Evolutionary conservation across 1,284 basidiomycete species (phyloP).

Genomic region (Ceratorhiza oryzae-sativae): DNA sequence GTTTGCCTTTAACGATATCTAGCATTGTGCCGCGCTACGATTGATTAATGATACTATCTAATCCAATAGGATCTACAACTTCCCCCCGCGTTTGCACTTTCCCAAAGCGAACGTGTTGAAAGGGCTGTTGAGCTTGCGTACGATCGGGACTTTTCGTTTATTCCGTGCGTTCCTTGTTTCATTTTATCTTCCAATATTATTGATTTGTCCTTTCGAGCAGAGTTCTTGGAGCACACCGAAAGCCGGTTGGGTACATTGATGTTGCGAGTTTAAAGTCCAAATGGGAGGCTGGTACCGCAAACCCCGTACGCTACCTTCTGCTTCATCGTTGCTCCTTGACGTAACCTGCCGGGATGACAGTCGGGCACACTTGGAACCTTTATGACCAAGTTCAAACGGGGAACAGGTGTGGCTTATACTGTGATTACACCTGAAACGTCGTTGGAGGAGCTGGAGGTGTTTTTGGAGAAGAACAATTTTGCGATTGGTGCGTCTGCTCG

Average conservation of each 20-base stretch:
- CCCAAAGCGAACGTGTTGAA: constrained; percentile 70
- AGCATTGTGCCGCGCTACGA: too few relatives aligned
- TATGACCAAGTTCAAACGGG: constrained; percentile 79
- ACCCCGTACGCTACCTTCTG: constrained; percentile 62
- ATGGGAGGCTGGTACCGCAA: constrained; percentile 75
- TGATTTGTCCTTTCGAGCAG: constrained; percentile 52
- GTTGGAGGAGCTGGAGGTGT: constrained; percentile 76
- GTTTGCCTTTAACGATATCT: too few relatives aligned
- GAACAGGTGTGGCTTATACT: constrained; percentile 67
- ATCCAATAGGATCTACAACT: constrained; percentile 82
- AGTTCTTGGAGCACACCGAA: constrained; percentile 73
- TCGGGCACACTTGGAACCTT: constrained; percentile 68
- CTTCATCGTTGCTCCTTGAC: neutral
- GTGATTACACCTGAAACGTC: constrained; percentile 81
- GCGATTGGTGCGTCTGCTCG: constrained; percentile 66
- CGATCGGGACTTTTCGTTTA: constrained; percentile 88
- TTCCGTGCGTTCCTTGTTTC: constrained; percentile 68
- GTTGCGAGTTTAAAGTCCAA: constrained; percentile 74
- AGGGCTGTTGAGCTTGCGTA: constrained; percentile 84
- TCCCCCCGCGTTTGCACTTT: constrained; percentile 86
- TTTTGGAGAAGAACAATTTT: constrained; percentile 74
- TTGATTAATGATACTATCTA: neutral
- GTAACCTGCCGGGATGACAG: constrained; percentile 51
- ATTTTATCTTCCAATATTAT: neutral
- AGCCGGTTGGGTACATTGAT: constrained; percentile 83